phyloP scores from a whole-genome alignment of 176 grass and related monocot genomes.

The Typha latifolia region DNA sequence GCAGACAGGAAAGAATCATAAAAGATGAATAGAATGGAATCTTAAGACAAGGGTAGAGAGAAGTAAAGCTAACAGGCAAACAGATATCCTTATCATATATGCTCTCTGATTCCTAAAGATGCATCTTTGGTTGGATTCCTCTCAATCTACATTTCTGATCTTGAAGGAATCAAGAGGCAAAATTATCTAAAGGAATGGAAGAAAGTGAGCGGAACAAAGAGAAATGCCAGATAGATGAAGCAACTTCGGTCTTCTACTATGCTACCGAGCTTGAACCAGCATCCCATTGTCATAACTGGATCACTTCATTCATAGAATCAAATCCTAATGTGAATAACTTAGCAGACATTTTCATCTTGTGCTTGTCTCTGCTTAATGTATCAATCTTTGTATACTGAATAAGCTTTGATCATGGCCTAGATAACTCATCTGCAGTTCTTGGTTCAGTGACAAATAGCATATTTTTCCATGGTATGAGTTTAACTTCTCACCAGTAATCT shows the following conservation, averaged over 20 bases:
- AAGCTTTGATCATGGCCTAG: too few species aligned
- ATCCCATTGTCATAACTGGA: too few species aligned
- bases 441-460: too few species aligned
- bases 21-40: background rate
- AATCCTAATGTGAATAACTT: too few species aligned
- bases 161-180: background rate
- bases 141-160: background rate
- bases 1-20: background rate
- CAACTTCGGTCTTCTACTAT: background rate
- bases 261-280: background rate
- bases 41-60: background rate
- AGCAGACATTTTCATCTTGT: too few species aligned
- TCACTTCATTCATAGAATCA: too few species aligned
- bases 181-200: background rate
- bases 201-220: background rate
- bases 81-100: background rate
- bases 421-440: too few species aligned
- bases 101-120: background rate
- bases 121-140: background rate
- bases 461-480: too few species aligned
- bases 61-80: background rate
- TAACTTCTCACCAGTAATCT: slow-evolving; percentile 25
- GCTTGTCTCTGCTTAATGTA: too few species aligned
- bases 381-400: too few species aligned
- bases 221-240: background rate